phyloP scores from a whole-genome alignment of 352 stramenopile genomes.

The Chrysophaeum taylorii region DNA sequence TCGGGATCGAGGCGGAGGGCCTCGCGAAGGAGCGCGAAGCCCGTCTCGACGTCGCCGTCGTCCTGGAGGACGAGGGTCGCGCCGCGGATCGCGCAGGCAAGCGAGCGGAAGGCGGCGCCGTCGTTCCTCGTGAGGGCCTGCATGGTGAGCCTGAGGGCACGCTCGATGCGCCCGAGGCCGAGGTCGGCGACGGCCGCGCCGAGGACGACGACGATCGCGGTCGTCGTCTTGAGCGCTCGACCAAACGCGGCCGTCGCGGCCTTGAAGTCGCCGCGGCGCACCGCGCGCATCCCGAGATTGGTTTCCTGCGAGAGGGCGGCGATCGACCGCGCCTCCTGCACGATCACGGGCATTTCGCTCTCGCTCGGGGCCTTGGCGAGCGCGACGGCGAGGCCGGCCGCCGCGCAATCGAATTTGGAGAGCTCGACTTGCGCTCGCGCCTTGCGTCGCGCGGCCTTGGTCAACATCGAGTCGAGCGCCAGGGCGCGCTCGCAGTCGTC shows the following conservation, averaged over 20 bases:
- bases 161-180: slow-evolving; percentile 34
- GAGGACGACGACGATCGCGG: slow-evolving; percentile 27
- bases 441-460: slow-evolving; percentile 28
- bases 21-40: slow-evolving; percentile 34
- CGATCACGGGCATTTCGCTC: no score
- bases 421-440: slow-evolving; percentile 29
- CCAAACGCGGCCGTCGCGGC: slow-evolving; percentile 24
- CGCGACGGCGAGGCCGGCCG: no score
- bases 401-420: no score
- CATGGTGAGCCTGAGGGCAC: slow-evolving; percentile 24
- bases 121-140: slow-evolving; percentile 26
- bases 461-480: slow-evolving; percentile 18
- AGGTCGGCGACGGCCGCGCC: slow-evolving; percentile 30
- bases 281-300: background rate
- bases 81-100: slow-evolving; percentile 32
- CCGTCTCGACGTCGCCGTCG: slow-evolving; percentile 25
- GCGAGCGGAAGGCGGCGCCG: slow-evolving; percentile 22
- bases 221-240: slow-evolving; percentile 21
- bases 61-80: slow-evolving; percentile 30
- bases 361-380: no score
- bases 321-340: no score
- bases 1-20: slow-evolving; percentile 38
- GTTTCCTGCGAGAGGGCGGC: no score
- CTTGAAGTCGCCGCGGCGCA: slow-evolving; percentile 26
- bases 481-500: slow-evolving; percentile 26